These are phyloP conservation scores for Trebouxiophyceae sp. DNA, from an alignment of 163 green algal species.

Conservation along the genomic window DNA sequence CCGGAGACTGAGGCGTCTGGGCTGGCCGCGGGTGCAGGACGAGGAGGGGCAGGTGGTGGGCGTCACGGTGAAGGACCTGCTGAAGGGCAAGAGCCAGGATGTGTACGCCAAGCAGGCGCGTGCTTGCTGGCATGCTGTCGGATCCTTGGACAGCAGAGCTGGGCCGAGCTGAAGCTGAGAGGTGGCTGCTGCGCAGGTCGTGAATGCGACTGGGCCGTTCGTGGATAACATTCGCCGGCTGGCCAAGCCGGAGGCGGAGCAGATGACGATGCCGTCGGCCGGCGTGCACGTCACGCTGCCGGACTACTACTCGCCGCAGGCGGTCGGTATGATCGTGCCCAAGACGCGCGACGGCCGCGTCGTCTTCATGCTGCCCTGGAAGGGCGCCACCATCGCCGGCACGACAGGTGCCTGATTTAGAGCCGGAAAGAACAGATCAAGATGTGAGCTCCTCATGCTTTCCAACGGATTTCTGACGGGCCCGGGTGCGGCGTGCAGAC, in stretches of 20 bases:
- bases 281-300: slow-evolving; percentile 95
- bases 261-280: slow-evolving; percentile 68
- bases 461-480: too few species aligned
- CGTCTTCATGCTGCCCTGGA: slow-evolving; percentile 97
- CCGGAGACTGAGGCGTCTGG: too few species aligned
- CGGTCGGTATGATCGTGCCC: slow-evolving; percentile 90
- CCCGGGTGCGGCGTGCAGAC: slow-evolving; percentile 50
- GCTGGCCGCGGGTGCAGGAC: slow-evolving; percentile 42
- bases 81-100: slow-evolving; percentile 51
- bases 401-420: slow-evolving; percentile 76
- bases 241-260: slow-evolving; percentile 28
- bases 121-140: too few species aligned
- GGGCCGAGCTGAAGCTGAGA: too few species aligned
- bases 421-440: too few species aligned
- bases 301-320: slow-evolving; percentile 80
- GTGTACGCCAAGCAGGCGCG: slow-evolving; percentile 63
- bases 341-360: slow-evolving; percentile 97
- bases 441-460: too few species aligned
- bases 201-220: slow-evolving; percentile 93
- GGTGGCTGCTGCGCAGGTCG: slow-evolving; percentile 45
- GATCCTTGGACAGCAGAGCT: too few species aligned
- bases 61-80: slow-evolving; percentile 53
- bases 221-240: slow-evolving; percentile 59
- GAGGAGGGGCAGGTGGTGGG: slow-evolving; percentile 60
- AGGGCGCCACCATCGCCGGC: slow-evolving; percentile 81